phyloP scores from a whole-genome alignment of 371 early-diverging fungal species.

The Fennellomyces sp. region DNA sequence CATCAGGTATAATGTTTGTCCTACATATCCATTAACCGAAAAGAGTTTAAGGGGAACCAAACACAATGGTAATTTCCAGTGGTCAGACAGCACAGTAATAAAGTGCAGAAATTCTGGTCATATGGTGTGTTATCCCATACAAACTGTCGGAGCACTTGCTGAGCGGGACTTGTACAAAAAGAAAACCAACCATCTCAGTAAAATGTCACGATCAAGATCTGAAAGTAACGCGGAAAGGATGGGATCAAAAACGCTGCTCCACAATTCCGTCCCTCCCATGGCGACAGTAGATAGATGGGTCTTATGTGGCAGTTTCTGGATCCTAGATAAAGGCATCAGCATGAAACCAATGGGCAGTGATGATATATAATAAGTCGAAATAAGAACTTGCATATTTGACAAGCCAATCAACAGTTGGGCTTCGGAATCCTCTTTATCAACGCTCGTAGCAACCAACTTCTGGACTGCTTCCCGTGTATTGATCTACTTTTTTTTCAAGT shows the following conservation, averaged over 20 bases:
- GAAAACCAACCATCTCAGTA: conserved; percentile 17
- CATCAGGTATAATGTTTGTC: conserved; percentile 17
- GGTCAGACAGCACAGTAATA: too few species aligned
- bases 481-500: conserved; percentile 12
- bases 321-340: conserved; percentile 12
- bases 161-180: too few species aligned
- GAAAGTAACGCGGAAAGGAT: conserved; percentile 16
- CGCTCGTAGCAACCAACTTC: conserved; percentile 14
- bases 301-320: conserved; percentile 16
- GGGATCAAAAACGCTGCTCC: conserved; percentile 24
- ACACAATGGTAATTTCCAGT: conserved; percentile 17
- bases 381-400: conserved; percentile 21
- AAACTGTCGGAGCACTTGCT: too few species aligned
- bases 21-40: conserved; percentile 9
- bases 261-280: conserved; percentile 20
- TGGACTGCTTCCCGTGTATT: conserved; percentile 13
- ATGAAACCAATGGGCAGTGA: neutral
- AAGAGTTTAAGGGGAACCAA: conserved; percentile 8
- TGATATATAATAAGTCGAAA: conserved; percentile 11
- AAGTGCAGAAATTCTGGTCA: too few species aligned
- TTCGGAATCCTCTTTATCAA: conserved; percentile 8
- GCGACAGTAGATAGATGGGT: conserved; percentile 6
- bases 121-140: too few species aligned
- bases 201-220: conserved; percentile 12
- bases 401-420: conserved; percentile 17